Conservation (phyloP, 179 eudicot species). For the Beta corolliflora region DNA sequence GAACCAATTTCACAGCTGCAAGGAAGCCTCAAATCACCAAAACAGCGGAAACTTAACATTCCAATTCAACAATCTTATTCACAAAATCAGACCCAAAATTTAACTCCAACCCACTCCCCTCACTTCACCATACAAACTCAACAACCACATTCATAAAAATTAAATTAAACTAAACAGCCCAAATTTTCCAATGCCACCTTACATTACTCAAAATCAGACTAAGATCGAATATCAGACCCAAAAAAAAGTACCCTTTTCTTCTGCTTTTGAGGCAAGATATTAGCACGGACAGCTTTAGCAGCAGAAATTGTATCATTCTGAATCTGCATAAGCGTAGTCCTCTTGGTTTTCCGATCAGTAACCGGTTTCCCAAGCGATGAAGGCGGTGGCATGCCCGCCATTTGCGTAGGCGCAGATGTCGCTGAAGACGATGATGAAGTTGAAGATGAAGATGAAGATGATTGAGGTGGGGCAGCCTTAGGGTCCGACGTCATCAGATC, state of each 20-base stretch:
- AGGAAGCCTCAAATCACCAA: not conserved
- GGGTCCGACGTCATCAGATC: constrained; percentile 90
- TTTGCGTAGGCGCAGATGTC: constrained; percentile 6
- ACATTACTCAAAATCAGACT: not conserved
- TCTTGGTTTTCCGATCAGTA: constrained; percentile 68
- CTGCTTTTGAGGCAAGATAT: constrained; percentile 77
- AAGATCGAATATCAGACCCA: not conserved
- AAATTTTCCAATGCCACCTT: not conserved
- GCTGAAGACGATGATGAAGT: constrained; percentile 29
- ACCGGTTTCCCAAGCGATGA: constrained; percentile 40
- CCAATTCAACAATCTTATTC: not conserved
- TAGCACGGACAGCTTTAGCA: constrained; percentile 87
- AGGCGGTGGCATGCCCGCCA: constrained; percentile 39
- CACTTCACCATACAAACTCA: not conserved
- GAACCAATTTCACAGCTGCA: too few relatives aligned
- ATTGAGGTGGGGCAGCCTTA: constrained; percentile 38
- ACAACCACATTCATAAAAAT: not conserved
- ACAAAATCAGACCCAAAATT: not conserved
- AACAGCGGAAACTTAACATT: too few relatives aligned
- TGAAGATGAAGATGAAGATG: constrained; percentile 39
- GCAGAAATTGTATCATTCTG: constrained; percentile 95
- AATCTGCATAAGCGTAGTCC: constrained; percentile 76
- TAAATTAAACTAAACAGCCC: not conserved
- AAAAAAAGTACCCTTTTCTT: constrained; percentile 57
- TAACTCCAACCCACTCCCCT: not conserved